Evolutionary conservation across 805 yeast genomes (phyloP).

Genomic region (Spathaspora arborariae): DNA sequence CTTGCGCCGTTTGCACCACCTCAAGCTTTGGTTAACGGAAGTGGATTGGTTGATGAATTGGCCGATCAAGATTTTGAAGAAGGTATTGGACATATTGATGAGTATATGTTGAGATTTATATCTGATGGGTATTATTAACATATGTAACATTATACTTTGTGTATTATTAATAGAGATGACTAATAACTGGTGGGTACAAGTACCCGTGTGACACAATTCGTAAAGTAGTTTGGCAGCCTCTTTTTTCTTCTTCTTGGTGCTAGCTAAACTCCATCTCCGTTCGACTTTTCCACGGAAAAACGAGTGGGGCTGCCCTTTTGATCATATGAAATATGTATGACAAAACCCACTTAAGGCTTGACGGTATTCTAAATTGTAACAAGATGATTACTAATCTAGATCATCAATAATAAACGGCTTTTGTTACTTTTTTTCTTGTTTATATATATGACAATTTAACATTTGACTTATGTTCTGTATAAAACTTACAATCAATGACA

Average conservation of each 20-base stretch:
- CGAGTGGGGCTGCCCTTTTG: background rate
- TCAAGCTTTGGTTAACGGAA: conserved; percentile 8
- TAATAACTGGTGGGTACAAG: too few relatives aligned
- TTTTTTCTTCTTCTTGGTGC: too few relatives aligned
- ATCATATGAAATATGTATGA: background rate
- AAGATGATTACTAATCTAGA: too few relatives aligned
- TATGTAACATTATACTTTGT: background rate
- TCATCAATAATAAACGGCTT: too few relatives aligned
- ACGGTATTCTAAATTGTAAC: too few relatives aligned
- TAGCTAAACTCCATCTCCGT: too few relatives aligned
- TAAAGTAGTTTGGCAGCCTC: too few relatives aligned
- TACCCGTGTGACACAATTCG: background rate
- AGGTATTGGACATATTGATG: conserved; percentile 82
- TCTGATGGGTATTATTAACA: conserved; percentile 67
- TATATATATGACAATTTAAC: too few relatives aligned
- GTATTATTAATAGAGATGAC: too few relatives aligned
- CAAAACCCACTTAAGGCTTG: background rate
- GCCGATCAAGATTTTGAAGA: conserved; percentile 49
- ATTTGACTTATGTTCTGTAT: too few relatives aligned
- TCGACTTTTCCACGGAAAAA: background rate
- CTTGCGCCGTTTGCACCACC: conserved; percentile 5
- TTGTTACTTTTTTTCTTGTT: too few relatives aligned
- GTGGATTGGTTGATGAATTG: conserved; percentile 19
- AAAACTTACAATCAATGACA: too few relatives aligned
- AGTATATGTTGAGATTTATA: conserved; percentile 89